These are phyloP conservation scores for Marasmius fiardii DNA, from an alignment of 1,284 basidiomycete genomes.

Conservation along the genomic window DNA sequence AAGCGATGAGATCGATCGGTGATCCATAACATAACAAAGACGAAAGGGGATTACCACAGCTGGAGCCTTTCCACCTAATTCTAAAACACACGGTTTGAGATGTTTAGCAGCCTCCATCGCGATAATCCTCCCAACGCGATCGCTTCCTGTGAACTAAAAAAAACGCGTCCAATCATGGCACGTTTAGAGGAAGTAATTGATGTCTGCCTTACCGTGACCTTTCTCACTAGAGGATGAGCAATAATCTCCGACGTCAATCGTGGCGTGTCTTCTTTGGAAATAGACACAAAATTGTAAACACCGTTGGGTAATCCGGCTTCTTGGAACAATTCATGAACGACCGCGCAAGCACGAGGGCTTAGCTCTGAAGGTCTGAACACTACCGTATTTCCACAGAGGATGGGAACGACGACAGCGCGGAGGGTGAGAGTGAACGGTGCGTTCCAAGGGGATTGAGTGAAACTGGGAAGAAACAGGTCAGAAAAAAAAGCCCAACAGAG, in stretches of 20 bases:
- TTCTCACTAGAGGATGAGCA: conserved; percentile 47
- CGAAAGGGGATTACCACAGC: conserved; percentile 46
- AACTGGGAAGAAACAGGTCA: conserved; percentile 19
- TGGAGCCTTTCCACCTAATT: conserved; percentile 76
- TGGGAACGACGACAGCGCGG: conserved; percentile 48
- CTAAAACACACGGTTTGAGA: conserved; percentile 70
- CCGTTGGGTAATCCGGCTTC: conserved; percentile 62
- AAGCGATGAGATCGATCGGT: conserved; percentile 1
- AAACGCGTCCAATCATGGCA: conserved; percentile 10
- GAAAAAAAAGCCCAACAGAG: neutral
- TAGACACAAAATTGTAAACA: conserved; percentile 57
- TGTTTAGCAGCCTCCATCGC: conserved; percentile 71
- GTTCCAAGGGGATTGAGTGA: conserved; percentile 45
- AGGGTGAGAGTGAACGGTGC: conserved; percentile 42
- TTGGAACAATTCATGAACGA: conserved; percentile 47
- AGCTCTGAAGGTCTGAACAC: conserved; percentile 60
- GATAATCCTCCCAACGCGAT: conserved; percentile 66
- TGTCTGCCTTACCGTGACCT: conserved; percentile 33
- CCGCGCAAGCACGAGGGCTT: conserved; percentile 47
- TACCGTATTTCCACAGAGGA: conserved; percentile 64
- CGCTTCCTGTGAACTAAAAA: conserved; percentile 66
- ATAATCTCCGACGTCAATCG: conserved; percentile 51
- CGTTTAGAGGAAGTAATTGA: neutral
- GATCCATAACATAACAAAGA: neutral
- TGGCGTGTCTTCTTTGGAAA: conserved; percentile 43